Conservation (phyloP, 1,284 basidiomycete species). For the Pulveroboletus ridleyi region DNA sequence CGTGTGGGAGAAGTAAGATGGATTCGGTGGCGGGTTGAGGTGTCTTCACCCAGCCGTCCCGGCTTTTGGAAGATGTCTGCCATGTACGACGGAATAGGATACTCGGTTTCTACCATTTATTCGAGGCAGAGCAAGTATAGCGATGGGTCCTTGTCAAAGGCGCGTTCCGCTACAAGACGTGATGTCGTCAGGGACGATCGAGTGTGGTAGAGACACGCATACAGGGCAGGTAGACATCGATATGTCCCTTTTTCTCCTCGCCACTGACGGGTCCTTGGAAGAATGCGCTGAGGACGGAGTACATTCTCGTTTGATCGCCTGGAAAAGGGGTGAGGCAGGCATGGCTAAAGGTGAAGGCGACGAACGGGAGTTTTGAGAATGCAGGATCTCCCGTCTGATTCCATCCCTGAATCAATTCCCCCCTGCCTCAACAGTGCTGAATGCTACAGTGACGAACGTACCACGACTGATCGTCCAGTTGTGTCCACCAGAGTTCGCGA, state of each 20-base stretch:
- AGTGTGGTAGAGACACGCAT: slow-evolving; percentile 19
- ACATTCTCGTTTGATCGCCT: slow-evolving; percentile 84
- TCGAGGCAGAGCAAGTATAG: slow-evolving; percentile 79
- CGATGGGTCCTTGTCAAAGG: slow-evolving; percentile 64
- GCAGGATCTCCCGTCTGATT: too few species aligned
- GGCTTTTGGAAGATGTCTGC: slow-evolving; percentile 70
- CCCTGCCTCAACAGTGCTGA: too few species aligned
- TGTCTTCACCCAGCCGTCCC: slow-evolving; percentile 76
- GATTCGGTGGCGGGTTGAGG: slow-evolving; percentile 53
- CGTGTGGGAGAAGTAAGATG: slow-evolving; percentile 33
- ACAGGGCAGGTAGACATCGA: slow-evolving; percentile 62
- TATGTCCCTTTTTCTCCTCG: slow-evolving; percentile 77
- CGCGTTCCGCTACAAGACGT: slow-evolving; percentile 57
- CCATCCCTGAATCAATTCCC: too few species aligned
- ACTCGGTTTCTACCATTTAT: slow-evolving; percentile 92
- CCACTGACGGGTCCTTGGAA: slow-evolving; percentile 82
- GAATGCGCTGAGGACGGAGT: slow-evolving; percentile 82
- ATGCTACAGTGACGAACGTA: too few species aligned
- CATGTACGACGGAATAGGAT: slow-evolving; percentile 84
- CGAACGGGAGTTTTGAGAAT: slow-evolving; percentile 81
- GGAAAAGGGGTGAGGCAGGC: slow-evolving; percentile 91
- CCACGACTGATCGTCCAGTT: too few species aligned
- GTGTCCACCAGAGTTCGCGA: too few species aligned
- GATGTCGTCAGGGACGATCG: not conserved
- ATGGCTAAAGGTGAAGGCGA: slow-evolving; percentile 87